A percentile compares a stretch with the other conserved stretches of the same genome.
phyloP scores from a whole-genome alignment of 768 basidiomycete genomes.

The Hygrocybe coccinea region DNA sequence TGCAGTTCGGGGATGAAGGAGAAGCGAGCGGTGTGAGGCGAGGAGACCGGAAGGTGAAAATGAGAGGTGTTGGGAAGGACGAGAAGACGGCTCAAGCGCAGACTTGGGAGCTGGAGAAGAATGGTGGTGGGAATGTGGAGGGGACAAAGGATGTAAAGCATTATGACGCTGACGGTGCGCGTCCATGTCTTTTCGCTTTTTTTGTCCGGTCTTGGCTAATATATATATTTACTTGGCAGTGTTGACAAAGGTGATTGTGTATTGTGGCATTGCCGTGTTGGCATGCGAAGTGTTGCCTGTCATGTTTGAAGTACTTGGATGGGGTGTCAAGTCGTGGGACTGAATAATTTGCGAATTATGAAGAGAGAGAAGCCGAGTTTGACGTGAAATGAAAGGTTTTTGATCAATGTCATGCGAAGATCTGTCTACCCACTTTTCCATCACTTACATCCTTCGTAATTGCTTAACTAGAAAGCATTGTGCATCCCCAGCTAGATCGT shows the following conservation, averaged over 20 bases:
- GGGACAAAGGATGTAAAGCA: slow-evolving; percentile 48
- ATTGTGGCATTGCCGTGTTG: slow-evolving; percentile 77
- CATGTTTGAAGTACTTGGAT: slow-evolving; percentile 62
- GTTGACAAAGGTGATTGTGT: slow-evolving; percentile 85
- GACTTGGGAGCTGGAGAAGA: slow-evolving; percentile 21
- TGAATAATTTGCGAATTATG: neutral
- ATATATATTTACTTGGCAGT: slow-evolving; percentile 45
- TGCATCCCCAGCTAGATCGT: too few relatives aligned
- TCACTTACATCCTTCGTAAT: too few relatives aligned
- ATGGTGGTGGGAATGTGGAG: slow-evolving; percentile 25
- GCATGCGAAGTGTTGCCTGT: slow-evolving; percentile 59
- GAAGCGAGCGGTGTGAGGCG: slow-evolving; percentile 26
- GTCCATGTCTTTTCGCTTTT: slow-evolving; percentile 1
- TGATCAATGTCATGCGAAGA: too few relatives aligned
- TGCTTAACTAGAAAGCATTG: too few relatives aligned
- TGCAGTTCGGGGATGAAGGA: slow-evolving; percentile 37
- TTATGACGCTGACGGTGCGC: slow-evolving; percentile 82
- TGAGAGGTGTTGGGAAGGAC: slow-evolving; percentile 12
- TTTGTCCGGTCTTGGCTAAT: slow-evolving; percentile 4
- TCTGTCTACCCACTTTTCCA: too few relatives aligned
- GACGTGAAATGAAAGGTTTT: too few relatives aligned
- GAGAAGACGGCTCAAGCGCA: slow-evolving; percentile 6
- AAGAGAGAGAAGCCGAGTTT: neutral
- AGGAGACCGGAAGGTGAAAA: slow-evolving; percentile 5
- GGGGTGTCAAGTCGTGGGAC: slow-evolving; percentile 49